Base-by-base conservation (phyloP, 495 filamentous ascomycete genomes). In the Apodospora peruviana region DNA sequence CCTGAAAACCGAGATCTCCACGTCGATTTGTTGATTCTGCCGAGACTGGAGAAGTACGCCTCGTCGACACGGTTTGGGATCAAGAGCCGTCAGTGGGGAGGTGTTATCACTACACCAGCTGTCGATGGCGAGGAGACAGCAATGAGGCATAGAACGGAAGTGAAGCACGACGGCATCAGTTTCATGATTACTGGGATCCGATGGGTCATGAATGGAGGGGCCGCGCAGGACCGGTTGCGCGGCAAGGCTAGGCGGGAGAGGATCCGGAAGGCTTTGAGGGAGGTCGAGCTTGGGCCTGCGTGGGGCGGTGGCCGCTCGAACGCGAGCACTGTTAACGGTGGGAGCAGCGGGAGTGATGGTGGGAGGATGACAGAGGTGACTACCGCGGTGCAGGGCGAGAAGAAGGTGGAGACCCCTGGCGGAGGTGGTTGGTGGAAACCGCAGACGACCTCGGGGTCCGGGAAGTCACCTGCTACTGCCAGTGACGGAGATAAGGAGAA, bases 1-100 rank as follows among this genome's bases (percentile, higher is more conserved):
- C 81, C 79, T 4, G 59, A 65, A 2, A 81, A 84, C 52, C 82
- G 80, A 52, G 94, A 96, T 58, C 66, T 91, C 2, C 86, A 96
- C 52, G 84, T 98, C 42, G 90, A 84, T 9, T 56, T 97, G 2
- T 71, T 96, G 12, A 82, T 97, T 23, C 73, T 97, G 0, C 93
- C 93, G 0, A 68, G 77, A 0, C 73, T 98, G 7, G 78, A 88
- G 50, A 78, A 79, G 42, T 98, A 97, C 55, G 71, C 81, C 1
- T 79, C 81, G 4, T 84, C 81, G 0, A 82, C 84, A 1, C 70
- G 86, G 25, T 88, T 85, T 58, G 93, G 90, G 0, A 74, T 98
- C 47, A 83, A 79, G 60, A 91, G 86, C 45, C 82, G 91, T 2
- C 73, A 81, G 40, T 97, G 88, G 75, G 77, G 73, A 7, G 74